A percentile compares a stretch with the other conserved stretches of the same genome.
These are phyloP conservation scores for Ophiocordyceps sinensis DNA, from an alignment of 2,329 filamentous ascomycete species.

Conservation along the genomic window DNA sequence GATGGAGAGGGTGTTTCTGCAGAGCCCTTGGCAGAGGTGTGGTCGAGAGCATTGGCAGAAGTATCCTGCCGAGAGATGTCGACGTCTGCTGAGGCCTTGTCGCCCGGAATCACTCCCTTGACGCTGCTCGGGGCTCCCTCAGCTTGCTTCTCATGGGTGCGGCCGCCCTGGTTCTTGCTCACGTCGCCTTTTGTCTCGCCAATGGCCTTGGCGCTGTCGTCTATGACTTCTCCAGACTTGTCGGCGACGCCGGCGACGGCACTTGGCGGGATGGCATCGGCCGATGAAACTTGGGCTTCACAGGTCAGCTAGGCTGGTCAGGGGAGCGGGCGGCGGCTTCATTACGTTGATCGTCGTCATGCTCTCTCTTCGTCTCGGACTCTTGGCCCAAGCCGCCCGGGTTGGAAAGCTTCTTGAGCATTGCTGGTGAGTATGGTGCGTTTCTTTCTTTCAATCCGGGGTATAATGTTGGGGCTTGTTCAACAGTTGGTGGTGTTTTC, in stretches of 20 bases:
- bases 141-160: background rate
- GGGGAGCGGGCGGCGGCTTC: too few relatives aligned
- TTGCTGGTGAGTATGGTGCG: background rate
- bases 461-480: too few relatives aligned
- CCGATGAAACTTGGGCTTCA: slow-evolving; percentile 4
- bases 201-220: slow-evolving; percentile 26
- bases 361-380: background rate
- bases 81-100: background rate
- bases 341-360: background rate
- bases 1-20: background rate
- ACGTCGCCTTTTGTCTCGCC: slow-evolving; percentile 19
- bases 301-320: too few relatives aligned
- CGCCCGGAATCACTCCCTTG: background rate
- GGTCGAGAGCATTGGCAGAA: background rate
- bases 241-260: slow-evolving; percentile 27
- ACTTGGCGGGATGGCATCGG: slow-evolving; percentile 18
- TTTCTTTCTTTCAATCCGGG: background rate
- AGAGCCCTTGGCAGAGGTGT: too few relatives aligned
- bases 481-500: too few relatives aligned
- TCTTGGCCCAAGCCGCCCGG: background rate
- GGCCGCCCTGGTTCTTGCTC: background rate
- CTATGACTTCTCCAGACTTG: slow-evolving; percentile 29
- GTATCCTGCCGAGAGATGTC: background rate
- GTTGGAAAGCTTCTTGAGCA: slow-evolving; percentile 1
- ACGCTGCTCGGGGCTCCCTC: background rate